Base-by-base conservation (phyloP, 805 yeast species). In the Candida morakotiae region DNA sequence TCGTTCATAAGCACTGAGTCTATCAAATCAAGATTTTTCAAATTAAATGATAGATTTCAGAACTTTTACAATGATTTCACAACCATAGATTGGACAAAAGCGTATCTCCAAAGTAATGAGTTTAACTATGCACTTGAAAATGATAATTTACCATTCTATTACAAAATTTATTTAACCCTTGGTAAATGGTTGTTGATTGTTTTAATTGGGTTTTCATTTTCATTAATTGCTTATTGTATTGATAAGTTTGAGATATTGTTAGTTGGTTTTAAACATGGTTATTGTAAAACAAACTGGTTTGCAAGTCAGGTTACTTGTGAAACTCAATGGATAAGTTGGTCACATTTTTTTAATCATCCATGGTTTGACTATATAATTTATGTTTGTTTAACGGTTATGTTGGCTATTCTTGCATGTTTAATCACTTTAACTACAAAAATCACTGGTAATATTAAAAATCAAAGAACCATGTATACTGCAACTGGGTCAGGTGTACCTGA, bases 401-500 rank as follows among this genome's bases (percentile, higher is more conserved):
- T 77, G 26, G 79, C 82, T 1, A 51, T 51, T 15, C 34, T 65
- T 10, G 67, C 81, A 2, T 75, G 71, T 14, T 24, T 54, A 5
- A 49, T 73, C 13, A 74, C 80, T 0, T 57, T 75, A 19, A 49
- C 71, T 10, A 73, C 79, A 1, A 72, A 67, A 41, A 64, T 66
- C 4, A 56, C 59, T 42, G 11, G 13, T 4, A 26, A n/a, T 9
- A 64, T 66, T 5, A 56, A 58, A 2, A 43, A 48, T 16, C 19
- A 35, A 2, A 47, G 55, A 30, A 42, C 43, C 3, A 49, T 75
- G 49, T 77, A 74, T 48, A 63, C 78, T 9, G 81, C 78, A 0
- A 69, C 71, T 21, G 82, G 82, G 3, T 71, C 78, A 13, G 82
- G 82, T 4, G 81, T 77, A 2, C 80, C 81, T 1, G 81, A 77